These are phyloP conservation scores for Myxozyma melibiosi DNA, from an alignment of 805 yeast genomes.

Conservation along the genomic window DNA sequence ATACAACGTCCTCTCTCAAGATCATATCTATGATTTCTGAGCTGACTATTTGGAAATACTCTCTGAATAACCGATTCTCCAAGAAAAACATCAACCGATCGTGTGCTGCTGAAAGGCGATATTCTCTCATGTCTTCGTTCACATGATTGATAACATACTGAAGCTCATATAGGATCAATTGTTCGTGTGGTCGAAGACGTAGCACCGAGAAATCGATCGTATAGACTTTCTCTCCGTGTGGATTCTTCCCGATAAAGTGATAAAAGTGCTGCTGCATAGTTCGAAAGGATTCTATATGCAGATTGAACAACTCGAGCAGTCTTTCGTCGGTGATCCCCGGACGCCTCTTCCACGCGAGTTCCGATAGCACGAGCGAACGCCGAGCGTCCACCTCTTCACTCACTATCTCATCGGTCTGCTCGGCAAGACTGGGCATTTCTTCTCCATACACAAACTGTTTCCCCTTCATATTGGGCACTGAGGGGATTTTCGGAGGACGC, in stretches of 20 bases:
- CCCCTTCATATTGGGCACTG: too few relatives aligned
- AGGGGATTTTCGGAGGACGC: too few relatives aligned
- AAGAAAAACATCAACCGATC: not conserved
- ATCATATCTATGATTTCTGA: not conserved
- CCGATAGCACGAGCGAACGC: too few relatives aligned
- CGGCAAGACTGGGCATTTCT: too few relatives aligned
- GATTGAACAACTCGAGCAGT: not conserved
- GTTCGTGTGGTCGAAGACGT: constrained; percentile 15
- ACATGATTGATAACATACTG: constrained; percentile 2
- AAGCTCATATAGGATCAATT: constrained; percentile 1
- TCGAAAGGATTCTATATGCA: not conserved
- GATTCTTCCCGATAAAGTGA: not conserved
- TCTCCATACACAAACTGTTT: too few relatives aligned
- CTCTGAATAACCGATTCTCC: constrained; percentile 10
- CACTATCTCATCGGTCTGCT: too few relatives aligned
- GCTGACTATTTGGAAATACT: constrained; percentile 8
- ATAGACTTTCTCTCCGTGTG: not conserved
- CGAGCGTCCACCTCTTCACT: too few relatives aligned
- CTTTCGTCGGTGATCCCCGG: not conserved
- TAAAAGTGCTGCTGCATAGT: not conserved
- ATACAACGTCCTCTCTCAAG: not conserved
- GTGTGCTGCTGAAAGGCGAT: not conserved
- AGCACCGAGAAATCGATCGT: constrained; percentile 12
- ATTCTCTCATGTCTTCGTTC: not conserved
- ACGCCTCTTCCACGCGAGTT: not conserved